These are phyloP conservation scores for Rutstroemia sp. DNA, from an alignment of 2,329 filamentous ascomycete species.

Conservation along the genomic window DNA sequence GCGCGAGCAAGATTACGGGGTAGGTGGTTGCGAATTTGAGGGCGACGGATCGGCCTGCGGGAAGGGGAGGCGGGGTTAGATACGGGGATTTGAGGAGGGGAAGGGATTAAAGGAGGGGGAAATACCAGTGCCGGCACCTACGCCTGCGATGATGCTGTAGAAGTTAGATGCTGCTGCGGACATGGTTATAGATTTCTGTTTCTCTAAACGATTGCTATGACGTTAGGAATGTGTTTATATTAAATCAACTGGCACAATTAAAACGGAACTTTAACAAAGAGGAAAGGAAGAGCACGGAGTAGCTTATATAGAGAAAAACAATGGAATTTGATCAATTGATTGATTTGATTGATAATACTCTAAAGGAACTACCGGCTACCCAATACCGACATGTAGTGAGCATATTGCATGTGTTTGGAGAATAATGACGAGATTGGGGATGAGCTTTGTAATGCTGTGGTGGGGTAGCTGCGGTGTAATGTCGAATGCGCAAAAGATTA, in stretches of 20 bases:
- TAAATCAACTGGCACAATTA: not conserved
- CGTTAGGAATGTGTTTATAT: not conserved
- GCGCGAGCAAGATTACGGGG: slow-evolving; percentile 67
- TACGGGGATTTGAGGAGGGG: not conserved
- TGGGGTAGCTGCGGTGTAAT: not conserved
- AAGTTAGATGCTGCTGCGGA: slow-evolving; percentile 35
- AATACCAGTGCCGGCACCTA: slow-evolving; percentile 58
- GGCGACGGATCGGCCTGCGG: slow-evolving; percentile 41
- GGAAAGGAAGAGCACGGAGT: not conserved
- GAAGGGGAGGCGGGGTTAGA: not conserved
- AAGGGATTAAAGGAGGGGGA: not conserved
- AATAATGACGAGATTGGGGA: slow-evolving; percentile 3
- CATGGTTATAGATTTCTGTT: not conserved
- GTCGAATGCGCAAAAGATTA: not conserved
- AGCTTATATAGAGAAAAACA: not conserved
- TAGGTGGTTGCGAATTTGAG: slow-evolving; percentile 57
- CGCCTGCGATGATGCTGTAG: slow-evolving; percentile 64
- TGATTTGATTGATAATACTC: slow-evolving; percentile 16
- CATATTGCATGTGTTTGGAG: slow-evolving; percentile 1
- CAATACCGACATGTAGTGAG: not conserved
- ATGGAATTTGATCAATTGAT: not conserved
- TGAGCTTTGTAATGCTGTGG: not conserved
- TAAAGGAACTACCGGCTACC: not conserved
- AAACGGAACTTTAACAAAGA: not conserved
- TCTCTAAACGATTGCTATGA: not conserved